Evolutionary conservation across 768 basidiomycete genomes (phyloP), one percentile per base, ranked within the genome.

Genomic region (Jaapia argillacea): DNA sequence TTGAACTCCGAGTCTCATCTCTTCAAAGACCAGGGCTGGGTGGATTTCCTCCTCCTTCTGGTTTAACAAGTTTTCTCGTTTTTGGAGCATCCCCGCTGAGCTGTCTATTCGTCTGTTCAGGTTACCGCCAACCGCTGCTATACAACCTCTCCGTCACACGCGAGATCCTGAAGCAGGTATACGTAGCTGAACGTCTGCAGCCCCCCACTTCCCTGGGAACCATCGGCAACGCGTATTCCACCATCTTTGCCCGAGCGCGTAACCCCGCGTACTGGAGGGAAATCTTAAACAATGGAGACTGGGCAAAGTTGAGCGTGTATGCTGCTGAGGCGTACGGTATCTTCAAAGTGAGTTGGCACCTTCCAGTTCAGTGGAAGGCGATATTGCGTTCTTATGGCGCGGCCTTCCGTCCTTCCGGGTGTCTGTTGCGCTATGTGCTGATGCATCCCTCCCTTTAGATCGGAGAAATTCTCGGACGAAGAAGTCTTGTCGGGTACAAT

Each of bases 251-350:
- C 16, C 78, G 79, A 39, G 77, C 78, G 14, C 10, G 28, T 33
- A 33, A 33, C 16, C 59, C 67, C 0, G 63, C 65, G 20, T 85
- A 79, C 61, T 80, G 81, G 76, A 71, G 78, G 7, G 67, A 74
- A 45, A 58, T 80, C 12, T 54, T 75, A 12, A 59, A 66, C 52
- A 78, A 67, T 39, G 87, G 88, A 5, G 79, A 87, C 53, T 74
- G 79, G 62, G 71, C 70, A 4, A 71, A 72, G 52, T 68, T 89
- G 21, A 78, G 78, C 6, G 59, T 89, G 14, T 88, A 90, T 57
- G 87, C 76, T 6, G 56, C 89, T 20, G 88, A 94, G 65, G 90
- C 87, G 24, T 94, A 92, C 58, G 81, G 83, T 13, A 83, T 94
- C 53, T 94, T 85, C 72, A 86, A 86, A 70, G 85, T 83, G 48